These are phyloP conservation scores for Quercus parvula DNA, from an alignment of 306 rosid genomes.

Conservation along the genomic window DNA sequence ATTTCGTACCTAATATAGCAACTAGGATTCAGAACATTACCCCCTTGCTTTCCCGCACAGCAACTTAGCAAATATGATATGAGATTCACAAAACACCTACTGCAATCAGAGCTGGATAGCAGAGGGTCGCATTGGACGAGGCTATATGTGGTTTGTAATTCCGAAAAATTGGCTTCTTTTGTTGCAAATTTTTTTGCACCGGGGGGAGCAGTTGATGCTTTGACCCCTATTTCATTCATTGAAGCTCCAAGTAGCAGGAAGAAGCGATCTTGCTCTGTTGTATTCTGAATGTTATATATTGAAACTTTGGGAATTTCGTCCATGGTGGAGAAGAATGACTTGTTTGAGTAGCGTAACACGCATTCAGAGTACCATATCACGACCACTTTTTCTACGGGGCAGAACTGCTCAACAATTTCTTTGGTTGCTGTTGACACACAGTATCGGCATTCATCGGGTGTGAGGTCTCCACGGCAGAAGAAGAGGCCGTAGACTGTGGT, in stretches of 20 bases:
- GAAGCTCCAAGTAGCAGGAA: background rate
- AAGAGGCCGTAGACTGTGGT: background rate
- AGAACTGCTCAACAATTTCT: background rate
- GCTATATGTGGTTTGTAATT: background rate
- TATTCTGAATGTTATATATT: rapidly evolving
- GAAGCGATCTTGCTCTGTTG: background rate
- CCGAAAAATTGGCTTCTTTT: background rate
- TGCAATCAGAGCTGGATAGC: slow-evolving; percentile 13
- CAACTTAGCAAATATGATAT: background rate
- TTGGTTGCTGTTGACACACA: slow-evolving; percentile 15
- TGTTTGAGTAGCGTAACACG: too few relatives aligned
- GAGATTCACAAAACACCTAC: background rate
- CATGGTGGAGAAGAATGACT: background rate
- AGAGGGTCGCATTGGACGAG: slow-evolving; percentile 38
- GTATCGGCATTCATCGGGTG: background rate
- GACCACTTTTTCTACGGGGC: slow-evolving; percentile 11
- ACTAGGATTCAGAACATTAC: slow-evolving; percentile 18
- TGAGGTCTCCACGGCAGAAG: background rate
- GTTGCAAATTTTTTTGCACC: background rate
- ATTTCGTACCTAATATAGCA: slow-evolving; percentile 30
- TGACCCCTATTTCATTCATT: background rate
- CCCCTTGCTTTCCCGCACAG: slow-evolving; percentile 18
- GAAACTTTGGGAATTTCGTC: rapidly evolving
- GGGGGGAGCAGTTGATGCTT: background rate
- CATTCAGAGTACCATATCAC: slow-evolving; percentile 23